A percentile compares a stretch with the other conserved stretches of the same genome.
Evolutionary conservation across 768 basidiomycete species (phyloP).

Genomic region (Naganishia kalamii): DNA sequence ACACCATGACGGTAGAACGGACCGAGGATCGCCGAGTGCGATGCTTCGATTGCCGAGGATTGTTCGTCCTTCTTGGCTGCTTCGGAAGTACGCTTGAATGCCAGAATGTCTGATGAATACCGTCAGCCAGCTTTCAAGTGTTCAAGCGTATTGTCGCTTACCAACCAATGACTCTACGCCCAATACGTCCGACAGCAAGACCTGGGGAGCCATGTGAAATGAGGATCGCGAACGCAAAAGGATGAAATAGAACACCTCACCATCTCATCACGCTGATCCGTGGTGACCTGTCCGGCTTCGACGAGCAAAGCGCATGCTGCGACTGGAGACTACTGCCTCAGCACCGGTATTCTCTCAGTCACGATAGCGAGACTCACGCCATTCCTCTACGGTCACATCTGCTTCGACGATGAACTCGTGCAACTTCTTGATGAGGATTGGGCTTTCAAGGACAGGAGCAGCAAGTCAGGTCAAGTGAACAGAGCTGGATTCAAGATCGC

Average conservation of each 20-base stretch:
- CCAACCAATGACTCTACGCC: conserved; percentile 7
- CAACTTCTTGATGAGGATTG: conserved; percentile 11
- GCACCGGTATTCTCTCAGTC: neutral
- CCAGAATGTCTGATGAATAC: neutral
- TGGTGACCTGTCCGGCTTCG: conserved; percentile 5
- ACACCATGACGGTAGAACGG: conserved; percentile 34
- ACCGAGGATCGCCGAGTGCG: conserved; percentile 31
- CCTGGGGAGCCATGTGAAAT: neutral
- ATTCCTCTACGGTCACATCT: conserved; percentile 10
- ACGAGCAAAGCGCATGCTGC: conserved; percentile 8
- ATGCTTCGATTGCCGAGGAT: neutral
- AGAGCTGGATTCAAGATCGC: neutral
- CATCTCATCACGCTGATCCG: conserved; percentile 10
- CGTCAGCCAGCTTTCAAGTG: neutral
- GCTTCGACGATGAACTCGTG: conserved; percentile 15
- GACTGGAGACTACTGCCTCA: neutral
- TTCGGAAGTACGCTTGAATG: conserved; percentile 9
- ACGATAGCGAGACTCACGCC: neutral
- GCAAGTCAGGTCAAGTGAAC: neutral
- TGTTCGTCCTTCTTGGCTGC: conserved; percentile 1
- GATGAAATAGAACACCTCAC: neutral
- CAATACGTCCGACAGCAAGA: neutral
- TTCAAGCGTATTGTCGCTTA: neutral
- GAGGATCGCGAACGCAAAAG: neutral
- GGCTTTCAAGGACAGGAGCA: neutral